Conservation (phyloP, 768 basidiomycete species). For the Chalciporus sphaerocephalus region DNA sequence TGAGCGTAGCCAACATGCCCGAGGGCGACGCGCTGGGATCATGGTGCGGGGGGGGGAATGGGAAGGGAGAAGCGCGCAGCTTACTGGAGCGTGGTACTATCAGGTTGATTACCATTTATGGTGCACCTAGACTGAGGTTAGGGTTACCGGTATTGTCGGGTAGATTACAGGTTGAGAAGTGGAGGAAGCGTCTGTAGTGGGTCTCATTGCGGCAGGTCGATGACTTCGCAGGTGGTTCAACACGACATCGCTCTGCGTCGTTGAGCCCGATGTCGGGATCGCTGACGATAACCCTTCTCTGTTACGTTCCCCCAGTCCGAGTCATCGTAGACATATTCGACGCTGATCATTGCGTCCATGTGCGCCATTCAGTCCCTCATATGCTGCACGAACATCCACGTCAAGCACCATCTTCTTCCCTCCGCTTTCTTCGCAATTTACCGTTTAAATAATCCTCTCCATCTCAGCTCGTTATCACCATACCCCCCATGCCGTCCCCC, state of each 20-base stretch:
- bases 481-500: slow-evolving; percentile 15
- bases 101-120: slow-evolving; percentile 18
- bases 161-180: not conserved
- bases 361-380: not conserved
- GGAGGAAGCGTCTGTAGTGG: not conserved
- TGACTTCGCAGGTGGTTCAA: slow-evolving; percentile 8
- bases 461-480: not conserved
- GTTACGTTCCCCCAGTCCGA: not conserved
- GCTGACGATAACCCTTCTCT: slow-evolving; percentile 12
- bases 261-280: slow-evolving; percentile 3
- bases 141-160: slow-evolving; percentile 22
- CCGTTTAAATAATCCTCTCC: slow-evolving; percentile 13
- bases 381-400: slow-evolving; percentile 2
- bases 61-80: not conserved
- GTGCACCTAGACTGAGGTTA: slow-evolving; percentile 32
- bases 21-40: slow-evolving; percentile 14
- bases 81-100: not conserved
- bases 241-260: not conserved
- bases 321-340: too few relatives aligned
- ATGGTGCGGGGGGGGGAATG: slow-evolving; percentile 32
- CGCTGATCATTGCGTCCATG: too few relatives aligned
- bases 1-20: slow-evolving; percentile 31
- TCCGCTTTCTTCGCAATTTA: slow-evolving; percentile 24
- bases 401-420: slow-evolving; percentile 12
- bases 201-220: not conserved